Percentiles rank a stretch among this genome's conserved stretches.
phyloP scores from a whole-genome alignment of 2,329 filamentous ascomycete species.

The Simplicillium aogashimaense region DNA sequence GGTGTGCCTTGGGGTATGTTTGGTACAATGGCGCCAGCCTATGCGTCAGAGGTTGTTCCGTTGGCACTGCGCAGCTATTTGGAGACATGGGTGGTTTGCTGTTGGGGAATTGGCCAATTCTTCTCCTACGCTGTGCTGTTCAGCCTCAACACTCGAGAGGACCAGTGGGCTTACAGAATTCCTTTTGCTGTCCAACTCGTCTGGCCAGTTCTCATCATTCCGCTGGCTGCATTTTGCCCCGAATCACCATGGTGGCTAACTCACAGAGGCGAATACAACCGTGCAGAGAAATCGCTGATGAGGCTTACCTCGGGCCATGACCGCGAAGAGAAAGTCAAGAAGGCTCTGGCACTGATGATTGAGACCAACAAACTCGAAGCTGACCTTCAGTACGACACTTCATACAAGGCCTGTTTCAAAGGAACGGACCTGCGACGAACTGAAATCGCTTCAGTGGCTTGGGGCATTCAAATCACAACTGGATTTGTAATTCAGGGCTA shows the following conservation, averaged over 20 bases:
- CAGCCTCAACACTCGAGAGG: conserved; percentile 5
- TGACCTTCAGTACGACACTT: conserved; percentile 23
- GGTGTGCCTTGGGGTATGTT: conserved; percentile 29
- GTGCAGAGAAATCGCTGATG: conserved; percentile 15
- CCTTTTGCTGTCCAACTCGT: conserved; percentile 16
- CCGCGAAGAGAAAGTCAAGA: background rate
- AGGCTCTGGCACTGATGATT: conserved; percentile 15
- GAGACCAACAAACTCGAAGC: conserved; percentile 28
- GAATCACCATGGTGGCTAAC: conserved; percentile 32
- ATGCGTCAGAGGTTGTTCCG: conserved; percentile 28
- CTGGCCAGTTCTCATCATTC: conserved; percentile 11
- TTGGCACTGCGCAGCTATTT: conserved; percentile 23
- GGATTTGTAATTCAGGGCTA: background rate
- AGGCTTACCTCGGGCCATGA: conserved; percentile 2
- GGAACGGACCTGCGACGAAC: conserved; percentile 32
- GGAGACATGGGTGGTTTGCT: conserved; percentile 27
- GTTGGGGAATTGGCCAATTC: conserved; percentile 27
- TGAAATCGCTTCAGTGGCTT: conserved; percentile 17
- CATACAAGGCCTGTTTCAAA: conserved; percentile 37
- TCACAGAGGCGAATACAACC: conserved; percentile 19
- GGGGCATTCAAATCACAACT: background rate
- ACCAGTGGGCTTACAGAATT: conserved; percentile 13
- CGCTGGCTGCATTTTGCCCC: conserved; percentile 11
- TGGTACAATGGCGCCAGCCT: conserved; percentile 27
- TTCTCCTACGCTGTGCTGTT: conserved; percentile 16